Evolutionary conservation across 345 rosid species (phyloP).

Genomic region (Raphanus sativus): DNA sequence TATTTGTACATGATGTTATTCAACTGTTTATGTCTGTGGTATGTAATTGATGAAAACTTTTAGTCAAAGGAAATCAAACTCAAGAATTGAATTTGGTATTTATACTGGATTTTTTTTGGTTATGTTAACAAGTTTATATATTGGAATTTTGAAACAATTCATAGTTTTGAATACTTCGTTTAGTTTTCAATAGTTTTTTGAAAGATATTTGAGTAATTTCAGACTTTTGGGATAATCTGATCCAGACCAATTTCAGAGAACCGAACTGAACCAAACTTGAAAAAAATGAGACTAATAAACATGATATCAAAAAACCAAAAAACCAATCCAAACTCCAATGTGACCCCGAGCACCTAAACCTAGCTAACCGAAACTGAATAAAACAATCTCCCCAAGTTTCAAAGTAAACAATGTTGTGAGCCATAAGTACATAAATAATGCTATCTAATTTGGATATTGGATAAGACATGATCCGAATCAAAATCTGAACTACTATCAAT

Average conservation of each 20-base stretch:
- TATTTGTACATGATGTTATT: neutral
- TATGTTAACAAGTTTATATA: neutral
- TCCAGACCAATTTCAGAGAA: neutral
- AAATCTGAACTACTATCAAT: neutral
- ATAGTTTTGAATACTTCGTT: neutral
- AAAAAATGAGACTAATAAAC: neutral
- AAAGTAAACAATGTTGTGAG: neutral
- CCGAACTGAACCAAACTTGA: neutral
- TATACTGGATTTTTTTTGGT: neutral
- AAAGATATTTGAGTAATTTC: neutral
- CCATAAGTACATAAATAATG: neutral
- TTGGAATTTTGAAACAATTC: neutral
- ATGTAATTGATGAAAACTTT: neutral
- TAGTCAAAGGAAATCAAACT: neutral
- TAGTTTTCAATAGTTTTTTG: neutral
- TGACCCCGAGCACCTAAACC: neutral
- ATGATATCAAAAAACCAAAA: neutral
- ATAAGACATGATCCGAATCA: neutral
- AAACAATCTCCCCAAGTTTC: neutral
- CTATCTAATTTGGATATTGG: neutral
- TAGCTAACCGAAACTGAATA: neutral
- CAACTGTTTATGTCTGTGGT: neutral
- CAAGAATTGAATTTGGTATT: conserved; percentile 3
- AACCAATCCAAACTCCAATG: neutral
- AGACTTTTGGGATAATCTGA: neutral